Conservation (phyloP, 352 stramenopile species). For the Phytophthora podocarpi region DNA sequence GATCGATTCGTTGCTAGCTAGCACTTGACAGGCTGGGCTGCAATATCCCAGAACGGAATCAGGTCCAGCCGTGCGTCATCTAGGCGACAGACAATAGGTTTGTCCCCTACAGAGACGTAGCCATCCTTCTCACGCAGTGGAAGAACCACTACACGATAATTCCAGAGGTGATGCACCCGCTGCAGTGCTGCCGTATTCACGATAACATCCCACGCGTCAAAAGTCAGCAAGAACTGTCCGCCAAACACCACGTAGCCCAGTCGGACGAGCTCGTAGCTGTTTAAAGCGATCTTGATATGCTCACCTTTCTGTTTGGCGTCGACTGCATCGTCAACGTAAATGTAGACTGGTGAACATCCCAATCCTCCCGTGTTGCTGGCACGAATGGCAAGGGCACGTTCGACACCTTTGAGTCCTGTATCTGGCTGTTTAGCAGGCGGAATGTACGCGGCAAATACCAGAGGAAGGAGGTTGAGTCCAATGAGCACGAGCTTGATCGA, state of each 20-base stretch:
- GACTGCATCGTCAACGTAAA: constrained; percentile 13
- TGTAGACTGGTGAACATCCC: constrained; percentile 31
- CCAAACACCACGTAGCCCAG: constrained; percentile 45
- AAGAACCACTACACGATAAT: constrained; percentile 39
- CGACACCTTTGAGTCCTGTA: constrained; percentile 18
- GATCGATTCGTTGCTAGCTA: no score
- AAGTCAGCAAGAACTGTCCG: constrained; percentile 28
- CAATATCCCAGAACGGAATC: constrained; percentile 34
- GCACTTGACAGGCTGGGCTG: constrained; percentile 30
- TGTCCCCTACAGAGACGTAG: constrained; percentile 24
- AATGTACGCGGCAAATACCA: constrained; percentile 34
- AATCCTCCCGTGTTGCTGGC: constrained; percentile 32
- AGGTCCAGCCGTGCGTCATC: constrained; percentile 29
- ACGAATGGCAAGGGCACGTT: constrained; percentile 33
- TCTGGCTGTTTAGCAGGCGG: constrained; percentile 32
- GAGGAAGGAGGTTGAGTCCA: constrained; percentile 38
- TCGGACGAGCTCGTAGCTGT: constrained; percentile 44
- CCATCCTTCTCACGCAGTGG: constrained; percentile 26
- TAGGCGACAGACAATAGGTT: constrained; percentile 37
- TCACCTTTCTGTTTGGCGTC: constrained; percentile 7
- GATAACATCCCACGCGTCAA: constrained; percentile 41
- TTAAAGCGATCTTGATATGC: constrained; percentile 18
- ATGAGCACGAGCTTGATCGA: constrained; percentile 51
- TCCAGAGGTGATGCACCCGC: constrained; percentile 34
- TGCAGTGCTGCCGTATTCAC: constrained; percentile 19